Base-by-base conservation (phyloP, 306 rosid species). In the Geum urbanum region DNA sequence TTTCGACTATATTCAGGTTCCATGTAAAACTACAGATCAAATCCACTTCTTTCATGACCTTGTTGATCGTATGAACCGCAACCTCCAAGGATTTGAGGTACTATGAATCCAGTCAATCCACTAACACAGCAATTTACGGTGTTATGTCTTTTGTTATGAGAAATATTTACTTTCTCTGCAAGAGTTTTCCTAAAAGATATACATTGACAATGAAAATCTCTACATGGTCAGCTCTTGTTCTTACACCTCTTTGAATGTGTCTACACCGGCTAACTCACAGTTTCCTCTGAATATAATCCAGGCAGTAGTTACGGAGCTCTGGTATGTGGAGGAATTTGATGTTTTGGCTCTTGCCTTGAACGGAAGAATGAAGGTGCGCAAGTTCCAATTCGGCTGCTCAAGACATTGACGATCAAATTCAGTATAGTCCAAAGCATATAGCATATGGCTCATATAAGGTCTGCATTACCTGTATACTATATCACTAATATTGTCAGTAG, bases 281-380 rank as follows among this genome's bases (percentile, higher is more conserved):
- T 45, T 50, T 9, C 62, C 24, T 77, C 9, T n/a, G 43, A 68
- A 63, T 62, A 39, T 74, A 24, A 61, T 82, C 0, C 87, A 91
- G 99, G 99, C 91, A 12, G 79, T 66, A 72, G 89, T 88, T 45
- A 87, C 95, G 0, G 99, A 94, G 76, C 84, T 94, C 44, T 94
- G 97, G 99, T 94, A 94, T 67, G 99, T 91, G 56, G 99, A 94
- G 86, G 99, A 94, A 80, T 84, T 86, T 45, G 92, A 94, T 37
- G 79, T 94, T 65, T 88, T 94, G 66, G 99, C 99, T 58, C 97
- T 94, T 64, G 99, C 96, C 8, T 78, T 94, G 74, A 78, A 94
- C 70, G 99, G 99, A 74, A 88, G 90, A 86, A 87, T 87, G 91
- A 84, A 89, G 70, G 20, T 66, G 75, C 95, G 85, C 63, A 88